Percentiles rank a stretch among this genome's conserved stretches.
phyloP scores from a whole-genome alignment of 805 yeast species.

The Starmera amethionina region DNA sequence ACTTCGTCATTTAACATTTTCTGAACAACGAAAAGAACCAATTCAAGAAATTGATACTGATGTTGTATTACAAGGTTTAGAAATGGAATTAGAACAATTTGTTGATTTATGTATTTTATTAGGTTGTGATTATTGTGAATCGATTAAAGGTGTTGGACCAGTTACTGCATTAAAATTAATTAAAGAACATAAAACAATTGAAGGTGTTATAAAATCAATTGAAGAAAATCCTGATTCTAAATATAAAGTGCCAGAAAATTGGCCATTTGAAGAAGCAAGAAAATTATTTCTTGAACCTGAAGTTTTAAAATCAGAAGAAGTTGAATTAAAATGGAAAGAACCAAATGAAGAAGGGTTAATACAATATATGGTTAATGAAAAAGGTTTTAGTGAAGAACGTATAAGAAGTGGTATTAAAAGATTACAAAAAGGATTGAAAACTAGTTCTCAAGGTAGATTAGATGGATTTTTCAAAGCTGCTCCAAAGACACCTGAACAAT shows the following conservation, averaged over 20 bases:
- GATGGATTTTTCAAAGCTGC: slow-evolving; percentile 83
- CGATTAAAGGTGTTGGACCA: slow-evolving; percentile 93
- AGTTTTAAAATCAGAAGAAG: slow-evolving; percentile 47
- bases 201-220: slow-evolving; percentile 61
- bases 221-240: slow-evolving; percentile 43
- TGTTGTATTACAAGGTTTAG: slow-evolving; percentile 67
- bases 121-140: slow-evolving; percentile 97
- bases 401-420: slow-evolving; percentile 81
- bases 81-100: slow-evolving; percentile 62
- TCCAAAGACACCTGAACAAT: slow-evolving; percentile 39
- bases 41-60: slow-evolving; percentile 70
- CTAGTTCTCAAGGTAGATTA: slow-evolving; percentile 83
- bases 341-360: slow-evolving; percentile 83
- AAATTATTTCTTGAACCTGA: slow-evolving; percentile 79
- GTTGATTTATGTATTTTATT: slow-evolving; percentile 85
- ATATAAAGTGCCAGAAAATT: slow-evolving; percentile 82
- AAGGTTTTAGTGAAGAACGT: slow-evolving; percentile 90
- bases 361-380: slow-evolving; percentile 73
- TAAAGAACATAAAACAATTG: slow-evolving; percentile 75
- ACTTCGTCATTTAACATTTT: slow-evolving; percentile 82
- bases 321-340: slow-evolving; percentile 75
- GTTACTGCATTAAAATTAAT: slow-evolving; percentile 86
- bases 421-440: slow-evolving; percentile 71
- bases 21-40: slow-evolving; percentile 90
- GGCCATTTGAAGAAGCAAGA: slow-evolving; percentile 90